A percentile compares a stretch with the other conserved stretches of the same genome.
Evolutionary conservation across 306 rosid genomes (phyloP).

Genomic region (Fagus sylvatica): DNA sequence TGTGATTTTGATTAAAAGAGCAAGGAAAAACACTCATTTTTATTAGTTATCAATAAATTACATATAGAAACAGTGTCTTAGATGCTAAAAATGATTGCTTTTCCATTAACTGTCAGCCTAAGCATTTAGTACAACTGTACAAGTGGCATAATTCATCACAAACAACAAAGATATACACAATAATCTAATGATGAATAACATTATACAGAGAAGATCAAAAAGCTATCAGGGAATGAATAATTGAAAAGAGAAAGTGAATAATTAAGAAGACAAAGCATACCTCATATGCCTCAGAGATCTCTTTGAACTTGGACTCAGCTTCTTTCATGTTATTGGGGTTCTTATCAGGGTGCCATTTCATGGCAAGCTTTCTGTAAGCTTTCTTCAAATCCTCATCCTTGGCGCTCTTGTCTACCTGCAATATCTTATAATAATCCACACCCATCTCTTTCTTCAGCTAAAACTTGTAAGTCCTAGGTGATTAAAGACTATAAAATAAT

Average conservation of each 20-base stretch:
- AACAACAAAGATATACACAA: neutral
- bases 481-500: neutral
- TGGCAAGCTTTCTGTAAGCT: conserved; percentile 83
- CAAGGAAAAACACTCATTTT: neutral
- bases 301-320: conserved; percentile 76
- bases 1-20: neutral
- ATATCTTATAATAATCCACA: conserved; percentile 69
- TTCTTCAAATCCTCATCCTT: conserved; percentile 83
- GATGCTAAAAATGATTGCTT: neutral
- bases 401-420: conserved; percentile 76
- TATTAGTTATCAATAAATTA: neutral
- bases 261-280: conserved; percentile 21
- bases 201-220: neutral
- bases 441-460: conserved; percentile 49
- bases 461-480: neutral
- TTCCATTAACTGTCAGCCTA: neutral
- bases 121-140: neutral
- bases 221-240: neutral
- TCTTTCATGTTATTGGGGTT: conserved; percentile 78
- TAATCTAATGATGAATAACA: neutral
- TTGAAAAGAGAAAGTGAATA: neutral
- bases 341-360: conserved; percentile 98
- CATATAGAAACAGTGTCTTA: neutral
- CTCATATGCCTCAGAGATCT: conserved; percentile 91
- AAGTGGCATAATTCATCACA: too few species aligned